Percentiles rank a stretch among this genome's conserved stretches.
These are phyloP conservation scores for Sporothrix globosa DNA, from an alignment of 2,329 filamentous ascomycete species.

Conservation along the genomic window DNA sequence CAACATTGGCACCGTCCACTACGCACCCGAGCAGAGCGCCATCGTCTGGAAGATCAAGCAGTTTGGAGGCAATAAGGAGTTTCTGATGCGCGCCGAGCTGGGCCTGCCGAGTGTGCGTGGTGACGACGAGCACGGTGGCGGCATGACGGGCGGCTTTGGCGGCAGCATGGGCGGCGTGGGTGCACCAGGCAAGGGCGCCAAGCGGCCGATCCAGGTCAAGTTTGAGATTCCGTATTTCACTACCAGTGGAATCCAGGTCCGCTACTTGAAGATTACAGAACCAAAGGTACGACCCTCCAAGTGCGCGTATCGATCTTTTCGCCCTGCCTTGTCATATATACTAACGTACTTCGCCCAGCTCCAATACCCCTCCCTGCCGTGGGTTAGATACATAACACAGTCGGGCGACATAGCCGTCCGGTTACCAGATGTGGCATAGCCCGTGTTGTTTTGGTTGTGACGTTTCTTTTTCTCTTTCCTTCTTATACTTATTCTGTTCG, in stretches of 20 bases:
- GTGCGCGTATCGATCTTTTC: background rate
- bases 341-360: constrained; percentile 33
- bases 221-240: constrained; percentile 99
- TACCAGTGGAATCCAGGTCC: constrained; percentile 97
- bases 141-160: constrained; percentile 96
- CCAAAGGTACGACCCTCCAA: constrained; percentile 75
- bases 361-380: constrained; percentile 96
- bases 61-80: constrained; percentile 97
- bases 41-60: constrained; percentile 99
- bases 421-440: constrained; percentile 81
- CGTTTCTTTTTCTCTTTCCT: background rate
- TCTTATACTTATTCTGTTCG: no score
- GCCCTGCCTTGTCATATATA: background rate
- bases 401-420: constrained; percentile 95
- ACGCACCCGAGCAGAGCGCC: constrained; percentile 93
- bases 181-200: constrained; percentile 76
- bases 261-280: constrained; percentile 98
- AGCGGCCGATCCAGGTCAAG: constrained; percentile 97
- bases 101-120: constrained; percentile 92
- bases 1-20: constrained; percentile 96
- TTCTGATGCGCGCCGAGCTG: constrained; percentile 95
- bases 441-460: background rate
- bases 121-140: constrained; percentile 91
- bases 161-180: constrained; percentile 93
- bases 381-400: constrained; percentile 98